phyloP scores from a whole-genome alignment of 495 filamentous ascomycete species.

The Penicillium turbatum region DNA sequence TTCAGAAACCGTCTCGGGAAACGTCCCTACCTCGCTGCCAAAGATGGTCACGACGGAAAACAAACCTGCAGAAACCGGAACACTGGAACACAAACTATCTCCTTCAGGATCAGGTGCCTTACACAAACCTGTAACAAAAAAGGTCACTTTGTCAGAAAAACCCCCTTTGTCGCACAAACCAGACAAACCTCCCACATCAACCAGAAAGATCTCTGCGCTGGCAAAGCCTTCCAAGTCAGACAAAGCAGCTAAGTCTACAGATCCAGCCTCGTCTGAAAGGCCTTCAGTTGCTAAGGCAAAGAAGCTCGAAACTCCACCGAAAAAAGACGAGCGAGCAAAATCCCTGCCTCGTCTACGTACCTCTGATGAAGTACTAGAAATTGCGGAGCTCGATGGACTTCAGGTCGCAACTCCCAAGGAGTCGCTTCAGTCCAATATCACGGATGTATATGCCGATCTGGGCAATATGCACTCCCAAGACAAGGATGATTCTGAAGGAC shows the following conservation, averaged over 20 bases:
- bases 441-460: conserved; percentile 18
- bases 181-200: neutral
- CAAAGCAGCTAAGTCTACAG: neutral
- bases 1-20: conserved; percentile 5
- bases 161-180: neutral
- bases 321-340: conserved; percentile 10
- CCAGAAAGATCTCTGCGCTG: neutral
- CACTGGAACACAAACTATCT: neutral
- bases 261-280: neutral
- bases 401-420: conserved; percentile 28
- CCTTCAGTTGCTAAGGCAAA: neutral
- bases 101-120: neutral
- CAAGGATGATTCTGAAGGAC: conserved; percentile 12
- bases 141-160: neutral
- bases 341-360: conserved; percentile 19
- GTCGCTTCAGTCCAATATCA: conserved; percentile 22
- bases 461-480: conserved; percentile 15
- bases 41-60: neutral
- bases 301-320: neutral
- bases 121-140: conserved; percentile 1
- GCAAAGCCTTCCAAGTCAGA: conserved; percentile 3
- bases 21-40: conserved; percentile 11
- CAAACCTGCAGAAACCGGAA: neutral
- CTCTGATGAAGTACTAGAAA: conserved; percentile 20
- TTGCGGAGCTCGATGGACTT: conserved; percentile 42